phyloP scores from a whole-genome alignment of 1,284 basidiomycete species.

The Schizopora paradoxa region DNA sequence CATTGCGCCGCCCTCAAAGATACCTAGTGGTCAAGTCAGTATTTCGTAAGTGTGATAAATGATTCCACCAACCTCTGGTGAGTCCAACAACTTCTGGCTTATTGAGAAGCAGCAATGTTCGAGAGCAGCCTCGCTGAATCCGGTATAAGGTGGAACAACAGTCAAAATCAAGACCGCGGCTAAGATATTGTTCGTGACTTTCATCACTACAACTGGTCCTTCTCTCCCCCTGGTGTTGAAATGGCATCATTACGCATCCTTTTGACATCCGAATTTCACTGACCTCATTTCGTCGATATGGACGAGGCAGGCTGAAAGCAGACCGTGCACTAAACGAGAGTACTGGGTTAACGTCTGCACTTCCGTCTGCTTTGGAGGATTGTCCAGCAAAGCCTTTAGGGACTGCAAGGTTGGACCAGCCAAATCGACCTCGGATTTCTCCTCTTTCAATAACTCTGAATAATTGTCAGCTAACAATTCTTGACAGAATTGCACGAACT shows the following conservation, averaged over 20 bases:
- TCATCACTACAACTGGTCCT: conserved; percentile 72
- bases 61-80: conserved; percentile 53
- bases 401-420: conserved; percentile 75
- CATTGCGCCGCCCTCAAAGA: conserved; percentile 88
- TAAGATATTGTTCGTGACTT: conserved; percentile 88
- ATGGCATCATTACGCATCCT: conserved; percentile 8
- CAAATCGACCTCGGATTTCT: conserved; percentile 72
- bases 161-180: conserved; percentile 85
- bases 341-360: conserved; percentile 34
- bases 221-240: conserved; percentile 59
- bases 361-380: conserved; percentile 30
- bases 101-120: conserved; percentile 86
- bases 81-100: conserved; percentile 66
- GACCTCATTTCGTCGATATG: conserved; percentile 92
- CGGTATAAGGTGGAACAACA: conserved; percentile 61
- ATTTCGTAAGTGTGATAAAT: conserved; percentile 5
- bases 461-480: not conserved
- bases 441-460: conserved; percentile 79
- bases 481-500: not conserved
- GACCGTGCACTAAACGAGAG: conserved; percentile 70
- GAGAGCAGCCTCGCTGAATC: conserved; percentile 70
- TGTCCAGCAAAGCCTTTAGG: conserved; percentile 69
- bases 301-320: conserved; percentile 79
- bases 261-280: conserved; percentile 24
- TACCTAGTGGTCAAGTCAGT: conserved; percentile 37